Conservation (phyloP, 164 flowering plant genomes). For the Aristolochia californica region DNA sequence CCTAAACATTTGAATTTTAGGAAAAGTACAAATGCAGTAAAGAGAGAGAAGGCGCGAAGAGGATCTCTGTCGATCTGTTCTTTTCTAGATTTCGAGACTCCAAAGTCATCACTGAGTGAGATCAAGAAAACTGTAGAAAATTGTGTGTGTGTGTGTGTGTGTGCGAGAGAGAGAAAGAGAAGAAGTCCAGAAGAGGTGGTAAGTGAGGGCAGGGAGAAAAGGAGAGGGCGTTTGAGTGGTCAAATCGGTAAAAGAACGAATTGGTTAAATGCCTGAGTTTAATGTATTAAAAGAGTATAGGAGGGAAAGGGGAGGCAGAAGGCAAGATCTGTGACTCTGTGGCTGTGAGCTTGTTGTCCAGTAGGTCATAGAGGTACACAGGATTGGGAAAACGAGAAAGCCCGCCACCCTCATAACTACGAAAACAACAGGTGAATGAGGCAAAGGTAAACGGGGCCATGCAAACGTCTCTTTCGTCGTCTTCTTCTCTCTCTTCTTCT, state of each 20-base stretch:
- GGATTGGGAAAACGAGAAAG: constrained; percentile 27
- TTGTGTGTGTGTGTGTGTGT: too few relatives aligned
- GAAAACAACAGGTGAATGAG: constrained; percentile 55
- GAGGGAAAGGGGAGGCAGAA: constrained; percentile 16
- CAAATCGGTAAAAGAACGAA: constrained; percentile 27
- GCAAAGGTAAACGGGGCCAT: constrained; percentile 39
- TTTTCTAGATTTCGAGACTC: neutral
- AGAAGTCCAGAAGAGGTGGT: too few relatives aligned
- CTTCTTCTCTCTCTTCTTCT: constrained; percentile 36
- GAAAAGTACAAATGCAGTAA: constrained; percentile 29
- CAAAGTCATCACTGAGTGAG: neutral
- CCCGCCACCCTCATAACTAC: constrained; percentile 24
- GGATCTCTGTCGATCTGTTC: constrained; percentile 14
- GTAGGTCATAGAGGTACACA: constrained; percentile 16
- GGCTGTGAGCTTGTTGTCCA: constrained; percentile 20
- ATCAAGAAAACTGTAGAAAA: neutral
- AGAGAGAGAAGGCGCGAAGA: constrained; percentile 5
- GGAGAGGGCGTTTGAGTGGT: constrained; percentile 19
- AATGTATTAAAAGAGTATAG: too few relatives aligned
- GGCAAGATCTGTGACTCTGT: constrained; percentile 5
- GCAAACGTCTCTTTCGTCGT: constrained; percentile 69
- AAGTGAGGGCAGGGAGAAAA: neutral
- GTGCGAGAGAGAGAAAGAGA: constrained; percentile 8
- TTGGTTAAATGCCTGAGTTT: neutral
- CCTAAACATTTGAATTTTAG: constrained; percentile 14